Evolutionary conservation across 352 stramenopile genomes (phyloP).

Genomic region (Globisporangium mamillatum): DNA sequence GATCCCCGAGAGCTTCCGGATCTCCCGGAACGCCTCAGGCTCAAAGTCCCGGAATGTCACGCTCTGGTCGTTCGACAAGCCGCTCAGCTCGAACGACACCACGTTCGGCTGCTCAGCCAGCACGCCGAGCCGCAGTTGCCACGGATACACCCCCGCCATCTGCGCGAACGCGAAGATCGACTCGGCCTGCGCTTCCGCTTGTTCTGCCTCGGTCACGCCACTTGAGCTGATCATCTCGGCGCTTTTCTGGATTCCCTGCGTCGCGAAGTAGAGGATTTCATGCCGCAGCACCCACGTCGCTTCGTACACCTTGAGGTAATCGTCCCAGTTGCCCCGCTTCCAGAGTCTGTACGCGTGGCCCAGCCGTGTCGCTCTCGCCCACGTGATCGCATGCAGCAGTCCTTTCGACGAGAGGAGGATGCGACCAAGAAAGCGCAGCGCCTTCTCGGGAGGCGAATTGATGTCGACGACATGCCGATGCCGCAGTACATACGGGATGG

Average conservation of each 20-base stretch:
- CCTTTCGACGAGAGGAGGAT: constrained; percentile 68
- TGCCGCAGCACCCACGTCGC: constrained; percentile 79
- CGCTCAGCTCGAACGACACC: constrained; percentile 70
- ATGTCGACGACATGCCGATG: constrained; percentile 45
- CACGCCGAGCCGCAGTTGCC: constrained; percentile 47
- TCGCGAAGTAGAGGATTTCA: constrained; percentile 84
- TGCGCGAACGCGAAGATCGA: constrained; percentile 72
- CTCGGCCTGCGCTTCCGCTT: constrained; percentile 21
- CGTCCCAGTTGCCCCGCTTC: constrained; percentile 79
- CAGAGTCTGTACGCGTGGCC: constrained; percentile 68
- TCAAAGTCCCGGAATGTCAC: constrained; percentile 86
- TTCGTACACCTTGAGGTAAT: constrained; percentile 85
- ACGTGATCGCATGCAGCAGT: constrained; percentile 61
- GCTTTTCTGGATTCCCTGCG: constrained; percentile 71
- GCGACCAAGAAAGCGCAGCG: constrained; percentile 62
- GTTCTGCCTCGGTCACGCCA: constrained; percentile 6
- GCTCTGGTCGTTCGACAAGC: constrained; percentile 52
- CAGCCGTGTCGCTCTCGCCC: constrained; percentile 62
- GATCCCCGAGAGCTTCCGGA: constrained; percentile 78
- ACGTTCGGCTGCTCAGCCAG: constrained; percentile 48
- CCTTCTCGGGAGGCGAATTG: constrained; percentile 59
- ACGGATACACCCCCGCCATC: constrained; percentile 61
- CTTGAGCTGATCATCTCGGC: constrained; percentile 1
- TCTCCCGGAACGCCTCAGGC: constrained; percentile 76
- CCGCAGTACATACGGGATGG: constrained; percentile 66